These are phyloP conservation scores for Rhododendron henanense DNA, from an alignment of 148 eudicot species.

Conservation along the genomic window DNA sequence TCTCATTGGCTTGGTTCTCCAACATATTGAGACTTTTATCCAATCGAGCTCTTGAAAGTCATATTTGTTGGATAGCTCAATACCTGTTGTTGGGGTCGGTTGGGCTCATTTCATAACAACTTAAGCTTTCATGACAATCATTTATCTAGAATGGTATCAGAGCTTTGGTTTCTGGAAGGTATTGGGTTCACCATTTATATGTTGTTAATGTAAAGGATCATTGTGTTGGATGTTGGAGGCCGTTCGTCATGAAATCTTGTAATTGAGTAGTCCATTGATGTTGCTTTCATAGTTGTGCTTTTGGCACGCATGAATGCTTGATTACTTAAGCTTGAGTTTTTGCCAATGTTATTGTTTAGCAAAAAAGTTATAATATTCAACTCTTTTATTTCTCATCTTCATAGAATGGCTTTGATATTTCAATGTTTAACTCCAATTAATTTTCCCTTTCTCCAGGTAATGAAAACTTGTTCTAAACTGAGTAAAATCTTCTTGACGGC, in stretches of 20 bases:
- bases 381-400: neutral
- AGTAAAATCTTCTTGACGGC: conserved; percentile 90
- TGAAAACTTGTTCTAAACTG: conserved; percentile 63
- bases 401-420: neutral
- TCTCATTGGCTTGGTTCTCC: neutral
- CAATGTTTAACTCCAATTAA: neutral
- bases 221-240: neutral
- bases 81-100: neutral
- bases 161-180: neutral
- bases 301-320: neutral
- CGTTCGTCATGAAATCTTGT: neutral
- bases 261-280: neutral
- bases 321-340: neutral
- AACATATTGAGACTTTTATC: neutral
- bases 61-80: neutral
- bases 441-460: conserved; percentile 45
- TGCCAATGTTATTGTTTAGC: neutral
- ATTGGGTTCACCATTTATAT: neutral
- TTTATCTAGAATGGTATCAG: neutral
- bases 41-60: neutral
- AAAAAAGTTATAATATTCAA: neutral
- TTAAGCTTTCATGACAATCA: neutral
- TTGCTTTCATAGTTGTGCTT: neutral
- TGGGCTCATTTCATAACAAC: neutral
- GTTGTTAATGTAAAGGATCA: neutral